Base-by-base conservation (phyloP, 306 rosid species). In the Acacia crassicarpa region DNA sequence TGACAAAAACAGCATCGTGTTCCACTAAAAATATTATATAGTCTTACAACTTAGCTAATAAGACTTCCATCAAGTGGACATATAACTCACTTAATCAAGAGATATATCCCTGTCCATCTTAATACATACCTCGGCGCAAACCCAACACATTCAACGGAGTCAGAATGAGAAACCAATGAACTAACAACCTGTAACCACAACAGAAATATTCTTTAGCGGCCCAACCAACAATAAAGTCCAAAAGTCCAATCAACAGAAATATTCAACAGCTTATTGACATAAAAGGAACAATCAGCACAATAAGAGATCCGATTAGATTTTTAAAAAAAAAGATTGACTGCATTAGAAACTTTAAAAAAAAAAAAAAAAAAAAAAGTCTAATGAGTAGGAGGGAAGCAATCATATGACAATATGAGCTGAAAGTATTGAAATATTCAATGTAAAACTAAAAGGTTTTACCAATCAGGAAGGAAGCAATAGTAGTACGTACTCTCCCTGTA, bases 101-200 rank as follows among this genome's bases (percentile, higher is more conserved):
- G 78, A 86, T 51, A 77, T 63, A 75, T 63, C 65, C 62, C 68
- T 80, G 59, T 65, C 72, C 32, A 71, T 78, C 76, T 77, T 63
- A 62, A 40, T 23, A 53, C 54, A 56, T 83, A 92, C 98, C 98
- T 92, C 76, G 91, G 89, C 11, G 94, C 83, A 67, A 95, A 84
- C 71, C 81, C 94, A 62, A 92, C 86, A 84, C 98, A 91, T 79
- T 95, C 99, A 0, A 92, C 83, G 59, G 99, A 93, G 79, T 89
- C 96, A 13, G 90, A 76, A 83, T 88, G 97, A 80, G 97, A 81
- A 83, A 82, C 62, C 82, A 89, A 86, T 23, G 94, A 77, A 83
- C 81, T 91, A 35, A 93, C 90, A 77, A 95, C 99, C 99, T 95
- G 89, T 83, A 66, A 77, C 41, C 67, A 83, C 5, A 84, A 76